Evolutionary conservation across 495 filamentous ascomycete species (phyloP), one percentile per base, ranked within the genome.

Genomic region (Xylaria nigripes): DNA sequence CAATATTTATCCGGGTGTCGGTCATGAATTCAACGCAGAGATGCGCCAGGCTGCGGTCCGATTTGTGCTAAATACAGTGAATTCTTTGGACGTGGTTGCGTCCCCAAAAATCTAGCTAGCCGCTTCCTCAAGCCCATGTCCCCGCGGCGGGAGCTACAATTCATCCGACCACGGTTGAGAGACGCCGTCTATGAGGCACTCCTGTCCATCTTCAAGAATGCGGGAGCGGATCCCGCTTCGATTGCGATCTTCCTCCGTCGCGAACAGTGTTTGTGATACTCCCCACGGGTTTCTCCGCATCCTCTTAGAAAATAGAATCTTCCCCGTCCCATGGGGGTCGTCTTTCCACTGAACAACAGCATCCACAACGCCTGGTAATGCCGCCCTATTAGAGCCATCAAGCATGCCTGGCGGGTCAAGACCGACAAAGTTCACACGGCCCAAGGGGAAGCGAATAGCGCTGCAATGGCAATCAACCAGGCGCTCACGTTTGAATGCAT

Each of bases 31-130:
- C 53, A 87, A 80, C 21, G 55, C 70, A 0, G 81, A 75, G 13
- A 96, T 97, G 92, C 72, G 81, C 44, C 70, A 72, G 40, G 87
- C 89, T 65, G 80, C 86, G 8, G 72, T 84, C 48, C 70, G 75
- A 19, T 90, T 90, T 61, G 72, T 92, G 23, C 68, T 76, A 21
- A 75, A 81, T 46, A 78, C 71, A 7, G 62, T 80, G 16, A 66
- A 57, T 22, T 56, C 64, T 10, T 57, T 53, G 6, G 65, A 67
- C 27, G 46, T 45, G 22, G 19, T 44, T 6, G 25, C 45, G 18
- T 25, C 58, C 13, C 47, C 64, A 38, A 58, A 59, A 36, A 66
- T 66, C 25, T 60, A 60, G 43, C 30, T 47, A 16, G 23, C 13
- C 38, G 16, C 16, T 44, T 9, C 19, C n/a, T n/a, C 15, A 16